phyloP scores from a whole-genome alignment of 768 basidiomycete genomes.

The Saitozyma podzolica region DNA sequence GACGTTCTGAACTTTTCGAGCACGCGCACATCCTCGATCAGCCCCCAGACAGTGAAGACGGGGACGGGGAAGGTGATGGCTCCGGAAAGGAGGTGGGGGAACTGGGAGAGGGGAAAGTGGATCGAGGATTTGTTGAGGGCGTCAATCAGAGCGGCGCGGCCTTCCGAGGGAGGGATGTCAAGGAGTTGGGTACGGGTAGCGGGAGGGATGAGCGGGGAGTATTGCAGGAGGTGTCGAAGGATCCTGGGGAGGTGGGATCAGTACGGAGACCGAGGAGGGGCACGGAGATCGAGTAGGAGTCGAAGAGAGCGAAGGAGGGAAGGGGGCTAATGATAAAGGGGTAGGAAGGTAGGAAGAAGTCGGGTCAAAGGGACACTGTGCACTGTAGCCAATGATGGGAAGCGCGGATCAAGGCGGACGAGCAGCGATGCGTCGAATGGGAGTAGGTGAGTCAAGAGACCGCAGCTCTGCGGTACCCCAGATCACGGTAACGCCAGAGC shows the following conservation, averaged over 20 bases:
- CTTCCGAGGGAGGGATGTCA: constrained; percentile 48
- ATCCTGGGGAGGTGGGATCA: constrained; percentile 56
- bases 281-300: background rate
- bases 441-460: too few species aligned
- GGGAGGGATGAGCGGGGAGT: constrained; percentile 88
- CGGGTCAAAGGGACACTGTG: background rate
- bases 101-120: constrained; percentile 80
- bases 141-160: constrained; percentile 65
- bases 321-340: background rate
- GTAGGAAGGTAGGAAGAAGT: background rate
- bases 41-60: constrained; percentile 95
- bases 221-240: constrained; percentile 90
- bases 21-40: constrained; percentile 91
- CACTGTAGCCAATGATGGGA: background rate
- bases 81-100: constrained; percentile 84
- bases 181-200: constrained; percentile 78
- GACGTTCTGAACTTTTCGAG: constrained; percentile 89
- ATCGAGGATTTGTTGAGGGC: constrained; percentile 68
- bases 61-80: constrained; percentile 88
- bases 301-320: background rate
- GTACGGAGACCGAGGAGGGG: constrained; percentile 6
- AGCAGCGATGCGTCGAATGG: background rate
- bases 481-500: too few species aligned
- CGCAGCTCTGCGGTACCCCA: too few species aligned
- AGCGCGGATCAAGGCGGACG: background rate